Evolutionary conservation across 2,329 filamentous ascomycete species (phyloP).

Genomic region (Aspergillus tamarii): DNA sequence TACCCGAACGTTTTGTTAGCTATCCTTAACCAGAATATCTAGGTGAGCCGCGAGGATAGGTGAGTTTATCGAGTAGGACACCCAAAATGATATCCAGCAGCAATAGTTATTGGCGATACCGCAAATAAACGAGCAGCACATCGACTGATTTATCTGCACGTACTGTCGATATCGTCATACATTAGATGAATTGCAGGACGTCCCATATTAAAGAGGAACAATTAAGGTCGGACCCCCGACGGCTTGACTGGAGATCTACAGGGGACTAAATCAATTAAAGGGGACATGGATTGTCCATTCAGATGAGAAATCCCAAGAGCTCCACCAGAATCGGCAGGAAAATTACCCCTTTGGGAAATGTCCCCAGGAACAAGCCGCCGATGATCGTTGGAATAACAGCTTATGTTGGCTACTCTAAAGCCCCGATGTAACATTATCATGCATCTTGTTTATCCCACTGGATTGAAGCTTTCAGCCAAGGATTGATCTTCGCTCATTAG

Average conservation of each 20-base stretch:
- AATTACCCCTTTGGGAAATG: background rate
- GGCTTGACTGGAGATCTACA: slow-evolving; percentile 1
- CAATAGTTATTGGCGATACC: background rate
- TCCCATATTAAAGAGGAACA: background rate
- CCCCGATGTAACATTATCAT: slow-evolving; percentile 1
- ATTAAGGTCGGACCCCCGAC: slow-evolving; percentile 1
- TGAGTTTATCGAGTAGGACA: background rate
- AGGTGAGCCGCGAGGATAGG: background rate
- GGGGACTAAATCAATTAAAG: slow-evolving; percentile 1
- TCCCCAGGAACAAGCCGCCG: background rate
- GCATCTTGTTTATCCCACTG: background rate
- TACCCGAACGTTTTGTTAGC: background rate
- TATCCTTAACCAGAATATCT: too few relatives aligned
- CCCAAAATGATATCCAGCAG: too few relatives aligned
- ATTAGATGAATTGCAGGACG: background rate
- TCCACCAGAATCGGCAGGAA: background rate
- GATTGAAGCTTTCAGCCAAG: slow-evolving; percentile 1
- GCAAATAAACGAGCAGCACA: background rate
- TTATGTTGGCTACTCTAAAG: background rate
- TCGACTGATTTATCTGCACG: background rate
- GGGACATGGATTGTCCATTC: background rate
- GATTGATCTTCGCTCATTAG: background rate
- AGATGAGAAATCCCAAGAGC: too few relatives aligned
- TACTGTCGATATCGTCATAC: background rate
- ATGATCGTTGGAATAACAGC: background rate